Conservation (phyloP, 2,329 filamentous ascomycete genomes). For the Pyrenophora seminiperda region DNA sequence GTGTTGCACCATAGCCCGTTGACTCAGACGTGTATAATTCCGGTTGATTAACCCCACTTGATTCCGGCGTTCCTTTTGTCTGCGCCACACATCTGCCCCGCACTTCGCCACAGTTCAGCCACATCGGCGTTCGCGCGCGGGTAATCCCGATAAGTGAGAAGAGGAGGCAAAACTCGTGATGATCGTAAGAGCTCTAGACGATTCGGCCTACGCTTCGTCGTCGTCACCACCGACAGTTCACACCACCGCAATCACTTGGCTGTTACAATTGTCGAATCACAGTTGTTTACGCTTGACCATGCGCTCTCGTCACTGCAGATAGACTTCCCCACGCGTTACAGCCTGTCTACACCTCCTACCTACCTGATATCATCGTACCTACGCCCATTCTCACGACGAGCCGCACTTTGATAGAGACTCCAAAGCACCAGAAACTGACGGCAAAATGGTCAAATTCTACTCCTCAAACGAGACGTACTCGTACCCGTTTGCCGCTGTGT, state of each 20-base stretch:
- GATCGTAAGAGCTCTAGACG: constrained; percentile 27
- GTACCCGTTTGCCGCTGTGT: constrained; percentile 83
- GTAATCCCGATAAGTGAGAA: constrained; percentile 5
- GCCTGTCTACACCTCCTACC: constrained; percentile 24
- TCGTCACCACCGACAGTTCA: constrained; percentile 26
- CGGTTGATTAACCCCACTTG: not conserved
- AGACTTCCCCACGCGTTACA: constrained; percentile 30
- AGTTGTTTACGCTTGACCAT: constrained; percentile 39
- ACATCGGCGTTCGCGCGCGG: constrained; percentile 13
- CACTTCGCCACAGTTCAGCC: constrained; percentile 20
- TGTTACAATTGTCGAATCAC: constrained; percentile 16
- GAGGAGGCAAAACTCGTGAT: constrained; percentile 38
- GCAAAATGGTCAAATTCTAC: constrained; percentile 59
- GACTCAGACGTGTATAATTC: constrained; percentile 5
- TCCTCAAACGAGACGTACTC: constrained; percentile 70
- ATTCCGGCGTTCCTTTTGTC: constrained; percentile 5
- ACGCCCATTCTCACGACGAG: not conserved
- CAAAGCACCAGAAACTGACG: not conserved
- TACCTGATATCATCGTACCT: constrained; percentile 3
- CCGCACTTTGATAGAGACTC: not conserved
- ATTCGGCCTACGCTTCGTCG: constrained; percentile 5
- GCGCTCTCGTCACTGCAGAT: constrained; percentile 28
- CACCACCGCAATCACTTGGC: constrained; percentile 12
- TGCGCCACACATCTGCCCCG: constrained; percentile 22
- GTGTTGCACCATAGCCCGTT: not conserved